A percentile compares a stretch with the other conserved stretches of the same genome.
phyloP scores from a whole-genome alignment of 345 rosid genomes.

The Carallia brachiata region DNA sequence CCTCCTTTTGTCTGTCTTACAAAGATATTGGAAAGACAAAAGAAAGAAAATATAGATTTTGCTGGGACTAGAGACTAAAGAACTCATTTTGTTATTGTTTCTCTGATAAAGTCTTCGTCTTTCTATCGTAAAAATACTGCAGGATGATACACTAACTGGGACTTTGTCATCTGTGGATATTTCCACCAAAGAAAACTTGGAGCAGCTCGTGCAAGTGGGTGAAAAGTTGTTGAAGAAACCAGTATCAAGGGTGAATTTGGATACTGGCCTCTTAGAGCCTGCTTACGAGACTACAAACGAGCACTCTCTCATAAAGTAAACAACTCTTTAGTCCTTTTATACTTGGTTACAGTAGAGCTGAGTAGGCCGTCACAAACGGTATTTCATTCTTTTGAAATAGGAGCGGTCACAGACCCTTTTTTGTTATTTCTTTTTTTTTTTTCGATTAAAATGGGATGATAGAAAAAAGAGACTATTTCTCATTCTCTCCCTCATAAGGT shows the following conservation, averaged over 20 bases:
- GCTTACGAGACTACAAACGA: constrained; percentile 27
- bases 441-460: no score
- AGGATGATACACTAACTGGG: constrained; percentile 32
- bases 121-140: background rate
- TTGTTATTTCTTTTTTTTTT: no score
- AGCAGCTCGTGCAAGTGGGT: constrained; percentile 21
- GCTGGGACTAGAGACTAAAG: background rate
- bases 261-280: constrained; percentile 25
- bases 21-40: background rate
- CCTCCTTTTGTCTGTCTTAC: background rate
- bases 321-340: background rate
- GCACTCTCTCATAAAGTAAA: constrained; percentile 29
- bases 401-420: no score
- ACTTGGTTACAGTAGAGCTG: no score
- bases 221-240: constrained; percentile 38
- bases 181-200: constrained; percentile 31
- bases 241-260: constrained; percentile 34
- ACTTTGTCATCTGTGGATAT: constrained; percentile 22
- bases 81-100: no score
- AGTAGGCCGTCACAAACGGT: no score
- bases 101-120: no score
- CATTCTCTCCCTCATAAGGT: no score
- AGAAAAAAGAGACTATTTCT: no score
- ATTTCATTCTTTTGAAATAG: no score
- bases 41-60: background rate